Conservation (phyloP, 352 stramenopile genomes). For the Salisapilia sapeloensis region DNA sequence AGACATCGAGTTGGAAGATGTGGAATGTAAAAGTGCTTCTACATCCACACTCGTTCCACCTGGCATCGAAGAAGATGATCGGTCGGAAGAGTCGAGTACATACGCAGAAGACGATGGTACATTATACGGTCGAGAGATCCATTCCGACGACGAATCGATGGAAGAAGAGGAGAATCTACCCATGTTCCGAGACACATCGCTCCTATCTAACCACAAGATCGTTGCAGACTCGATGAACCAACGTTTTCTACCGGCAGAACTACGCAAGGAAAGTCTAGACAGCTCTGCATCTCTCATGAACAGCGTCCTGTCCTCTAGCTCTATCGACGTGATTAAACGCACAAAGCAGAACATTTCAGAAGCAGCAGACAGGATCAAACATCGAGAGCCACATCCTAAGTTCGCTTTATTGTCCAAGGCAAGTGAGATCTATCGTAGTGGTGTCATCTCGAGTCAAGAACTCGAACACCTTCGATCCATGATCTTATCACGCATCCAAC, state of each 20-base stretch:
- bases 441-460: constrained; percentile 65
- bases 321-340: constrained; percentile 70
- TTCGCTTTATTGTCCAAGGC: constrained; percentile 71
- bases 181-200: constrained; percentile 30
- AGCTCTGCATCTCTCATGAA: too few relatives aligned
- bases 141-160: constrained; percentile 21
- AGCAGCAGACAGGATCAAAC: constrained; percentile 67
- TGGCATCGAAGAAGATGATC: constrained; percentile 12
- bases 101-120: constrained; percentile 69
- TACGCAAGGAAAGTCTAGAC: constrained; percentile 31
- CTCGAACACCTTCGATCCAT: constrained; percentile 57
- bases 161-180: constrained; percentile 32
- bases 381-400: constrained; percentile 65
- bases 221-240: constrained; percentile 71
- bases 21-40: constrained; percentile 9
- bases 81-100: constrained; percentile 42
- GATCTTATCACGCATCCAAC: constrained; percentile 66
- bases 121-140: constrained; percentile 69
- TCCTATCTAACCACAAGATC: constrained; percentile 51
- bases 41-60: too few relatives aligned
- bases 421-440: constrained; percentile 67
- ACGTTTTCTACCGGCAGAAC: constrained; percentile 54
- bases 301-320: constrained; percentile 45
- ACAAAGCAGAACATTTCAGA: constrained; percentile 67
- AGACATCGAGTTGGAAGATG: constrained; percentile 36